Evolutionary conservation across 2,329 filamentous ascomycete species (phyloP), one percentile per base, ranked within the genome.

Genomic region (Conoideocrella luteorostrata): DNA sequence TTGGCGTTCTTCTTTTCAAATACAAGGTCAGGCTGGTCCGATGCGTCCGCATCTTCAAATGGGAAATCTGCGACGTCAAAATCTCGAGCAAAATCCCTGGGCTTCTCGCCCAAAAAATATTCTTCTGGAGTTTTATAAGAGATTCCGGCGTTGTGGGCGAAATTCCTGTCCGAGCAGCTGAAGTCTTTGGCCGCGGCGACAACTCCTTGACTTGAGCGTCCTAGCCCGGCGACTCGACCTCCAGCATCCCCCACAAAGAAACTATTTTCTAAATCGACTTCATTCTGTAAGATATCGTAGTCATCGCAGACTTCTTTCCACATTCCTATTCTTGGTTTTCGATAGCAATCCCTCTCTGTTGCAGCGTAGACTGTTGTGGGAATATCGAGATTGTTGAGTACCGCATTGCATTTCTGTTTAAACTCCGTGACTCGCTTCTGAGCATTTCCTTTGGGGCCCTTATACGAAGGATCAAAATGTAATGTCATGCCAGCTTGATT

Each of bases 201-300:
- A 2, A 48, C 52, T 7, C 52, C 51, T 4, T 47, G 50, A 11
- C 43, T 41, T 3, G 52, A 48, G 33, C 55, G 57, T 4, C 46
- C 52, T 12, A 60, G 41, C 1, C 52, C 47, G 50, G 79, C 70
- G 51, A 69, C 57, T 58, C 81, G 73, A 1, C 81, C 81, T 11
- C 75, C 81, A 6, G 93, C 93, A 67, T 98, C 93, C 35, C 93
- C 93, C 35, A 98, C 82, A 59, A 95, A 96, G 50, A 96, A 71
- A 20, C 87, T 94, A 3, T 72, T 68, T 13, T 75, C 66, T 26
- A 86, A 61, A 60, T 95, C 84, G n/a, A 95, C 64, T 1, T 72
- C 71, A 2, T 68, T 67, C 5, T 70, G 67, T 35, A 75, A 65
- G 2, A 86, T 66, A 37, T 73, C 75, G 51, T 80, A 77, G 54